Conservation (phyloP, 768 basidiomycete genomes). For the Macrolepiota albuminosa region DNA sequence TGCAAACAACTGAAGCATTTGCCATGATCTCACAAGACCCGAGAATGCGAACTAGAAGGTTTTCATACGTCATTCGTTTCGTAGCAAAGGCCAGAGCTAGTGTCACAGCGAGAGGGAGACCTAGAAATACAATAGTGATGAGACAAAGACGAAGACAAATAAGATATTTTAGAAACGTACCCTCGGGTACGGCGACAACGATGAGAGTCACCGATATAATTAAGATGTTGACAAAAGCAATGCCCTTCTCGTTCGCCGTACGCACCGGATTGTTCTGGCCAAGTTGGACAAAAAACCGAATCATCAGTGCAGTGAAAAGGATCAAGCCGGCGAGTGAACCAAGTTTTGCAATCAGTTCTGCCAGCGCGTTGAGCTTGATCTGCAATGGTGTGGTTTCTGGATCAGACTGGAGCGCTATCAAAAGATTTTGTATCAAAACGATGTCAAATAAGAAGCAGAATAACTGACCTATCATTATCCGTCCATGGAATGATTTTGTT, state of each 20-base stretch:
- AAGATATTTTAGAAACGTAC: slow-evolving; percentile 16
- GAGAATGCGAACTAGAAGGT: slow-evolving; percentile 91
- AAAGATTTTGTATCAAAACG: slow-evolving; percentile 3
- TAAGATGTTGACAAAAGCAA: slow-evolving; percentile 87
- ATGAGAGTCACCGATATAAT: slow-evolving; percentile 89
- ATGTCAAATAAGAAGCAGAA: not conserved
- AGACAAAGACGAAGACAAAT: not conserved
- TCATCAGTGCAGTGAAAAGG: slow-evolving; percentile 83
- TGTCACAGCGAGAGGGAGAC: slow-evolving; percentile 92
- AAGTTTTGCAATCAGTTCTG: slow-evolving; percentile 91
- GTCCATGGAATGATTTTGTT: slow-evolving; percentile 88
- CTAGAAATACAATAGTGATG: slow-evolving; percentile 29
- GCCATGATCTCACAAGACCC: slow-evolving; percentile 99
- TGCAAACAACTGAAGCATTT: slow-evolving; percentile 93
- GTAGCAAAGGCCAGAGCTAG: slow-evolving; percentile 96
- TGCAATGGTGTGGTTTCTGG: slow-evolving; percentile 90
- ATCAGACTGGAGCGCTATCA: slow-evolving; percentile 77
- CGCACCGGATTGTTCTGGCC: slow-evolving; percentile 53
- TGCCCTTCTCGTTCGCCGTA: slow-evolving; percentile 76
- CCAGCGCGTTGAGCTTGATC: slow-evolving; percentile 88
- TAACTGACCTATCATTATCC: slow-evolving; percentile 88
- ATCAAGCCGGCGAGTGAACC: slow-evolving; percentile 78
- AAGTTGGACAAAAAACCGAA: slow-evolving; percentile 91
- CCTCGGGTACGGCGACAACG: slow-evolving; percentile 46
- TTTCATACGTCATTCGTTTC: slow-evolving; percentile 95